Conservation (phyloP, 2,329 filamentous ascomycete genomes). For the Onygenales sp. region DNA sequence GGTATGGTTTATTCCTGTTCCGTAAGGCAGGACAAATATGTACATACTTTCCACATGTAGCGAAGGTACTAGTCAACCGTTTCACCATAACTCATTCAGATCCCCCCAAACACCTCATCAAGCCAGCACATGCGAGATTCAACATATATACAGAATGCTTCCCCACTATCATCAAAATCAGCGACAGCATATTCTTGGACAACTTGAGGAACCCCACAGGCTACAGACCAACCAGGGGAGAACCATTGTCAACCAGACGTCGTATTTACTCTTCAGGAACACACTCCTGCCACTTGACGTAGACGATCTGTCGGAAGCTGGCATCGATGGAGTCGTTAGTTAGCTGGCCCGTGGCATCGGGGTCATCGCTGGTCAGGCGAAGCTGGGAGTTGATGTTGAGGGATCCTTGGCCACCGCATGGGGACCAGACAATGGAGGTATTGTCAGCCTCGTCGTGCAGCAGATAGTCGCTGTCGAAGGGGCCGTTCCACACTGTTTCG, state of each 20-base stretch:
- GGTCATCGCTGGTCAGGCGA: slow-evolving; percentile 27
- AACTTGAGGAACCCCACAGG: too few relatives aligned
- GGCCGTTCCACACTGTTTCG: slow-evolving; percentile 34
- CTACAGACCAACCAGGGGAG: too few relatives aligned
- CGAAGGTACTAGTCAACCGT: too few relatives aligned
- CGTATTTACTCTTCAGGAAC: slow-evolving; percentile 1
- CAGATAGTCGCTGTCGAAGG: slow-evolving; percentile 34
- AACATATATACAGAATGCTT: too few relatives aligned
- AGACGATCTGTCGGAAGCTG: slow-evolving; percentile 35
- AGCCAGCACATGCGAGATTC: too few relatives aligned
- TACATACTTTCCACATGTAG: too few relatives aligned
- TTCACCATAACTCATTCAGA: too few relatives aligned
- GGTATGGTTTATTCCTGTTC: too few relatives aligned
- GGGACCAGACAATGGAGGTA: slow-evolving; percentile 43
- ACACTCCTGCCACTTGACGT: slow-evolving; percentile 38
- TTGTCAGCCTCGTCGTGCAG: slow-evolving; percentile 38
- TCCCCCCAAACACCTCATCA: too few relatives aligned
- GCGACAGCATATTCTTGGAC: too few relatives aligned
- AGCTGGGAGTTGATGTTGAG: slow-evolving; percentile 48
- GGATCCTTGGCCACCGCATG: slow-evolving; percentile 40
- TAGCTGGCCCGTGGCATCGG: slow-evolving; percentile 29
- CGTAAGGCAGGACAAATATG: too few relatives aligned
- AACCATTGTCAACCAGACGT: neutral
- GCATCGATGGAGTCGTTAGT: slow-evolving; percentile 42
- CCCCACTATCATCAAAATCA: too few relatives aligned